Conservation (phyloP, 1,139 yeast genomes). For the Suhomyces bribrorum region DNA sequence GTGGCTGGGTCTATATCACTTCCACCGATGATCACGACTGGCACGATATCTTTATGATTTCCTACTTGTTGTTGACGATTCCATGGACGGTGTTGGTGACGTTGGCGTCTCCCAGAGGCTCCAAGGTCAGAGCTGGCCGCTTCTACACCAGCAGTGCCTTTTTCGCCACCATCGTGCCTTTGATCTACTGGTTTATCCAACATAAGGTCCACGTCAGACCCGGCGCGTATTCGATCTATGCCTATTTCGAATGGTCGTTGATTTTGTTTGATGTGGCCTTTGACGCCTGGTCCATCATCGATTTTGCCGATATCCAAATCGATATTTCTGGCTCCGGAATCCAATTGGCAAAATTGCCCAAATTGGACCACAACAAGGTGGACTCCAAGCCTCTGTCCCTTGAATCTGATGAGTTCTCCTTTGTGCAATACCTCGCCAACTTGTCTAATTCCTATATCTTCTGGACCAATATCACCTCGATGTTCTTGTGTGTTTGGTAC, state of each 20-base stretch:
- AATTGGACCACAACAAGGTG: too few species aligned
- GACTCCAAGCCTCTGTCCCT: background rate
- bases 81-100: conserved; percentile 85
- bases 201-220: conserved; percentile 85
- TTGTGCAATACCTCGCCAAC: conserved; percentile 47
- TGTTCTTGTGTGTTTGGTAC: conserved; percentile 89
- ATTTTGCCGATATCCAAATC: conserved; percentile 61
- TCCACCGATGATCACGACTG: conserved; percentile 96
- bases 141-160: conserved; percentile 57
- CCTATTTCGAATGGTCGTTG: conserved; percentile 92
- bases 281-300: conserved; percentile 76
- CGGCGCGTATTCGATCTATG: conserved; percentile 95
- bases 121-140: conserved; percentile 54
- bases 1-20: conserved; percentile 98
- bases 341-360: conserved; percentile 9
- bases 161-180: conserved; percentile 72
- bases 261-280: conserved; percentile 80
- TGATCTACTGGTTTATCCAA: conserved; percentile 86
- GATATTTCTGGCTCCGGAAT: conserved; percentile 28
- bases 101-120: conserved; percentile 49
- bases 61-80: conserved; percentile 80
- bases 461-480: conserved; percentile 81
- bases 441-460: conserved; percentile 65
- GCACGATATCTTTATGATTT: conserved; percentile 94
- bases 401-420: conserved; percentile 31